Percentiles rank a stretch among this genome's conserved stretches.
phyloP scores from a whole-genome alignment of 257 asterid genomes.

The Leonotis leonurus region DNA sequence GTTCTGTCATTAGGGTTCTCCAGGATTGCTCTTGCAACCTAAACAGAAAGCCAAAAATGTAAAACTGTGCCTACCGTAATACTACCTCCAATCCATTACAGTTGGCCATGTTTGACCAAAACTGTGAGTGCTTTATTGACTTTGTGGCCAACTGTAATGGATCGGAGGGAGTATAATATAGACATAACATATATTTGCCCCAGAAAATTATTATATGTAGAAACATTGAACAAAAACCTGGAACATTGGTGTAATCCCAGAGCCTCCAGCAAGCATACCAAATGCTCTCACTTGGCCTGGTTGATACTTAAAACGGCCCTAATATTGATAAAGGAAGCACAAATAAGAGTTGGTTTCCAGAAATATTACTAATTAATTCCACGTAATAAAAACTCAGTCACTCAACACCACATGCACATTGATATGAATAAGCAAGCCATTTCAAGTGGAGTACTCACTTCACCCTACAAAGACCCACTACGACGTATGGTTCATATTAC shows the following conservation, averaged over 20 bases:
- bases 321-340: not conserved
- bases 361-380: not conserved
- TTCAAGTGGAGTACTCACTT: not conserved
- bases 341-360: conserved; percentile 1
- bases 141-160: no score
- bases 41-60: conserved; percentile 10
- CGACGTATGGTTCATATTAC: not conserved
- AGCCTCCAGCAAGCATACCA: conserved; percentile 72
- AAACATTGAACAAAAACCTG: conserved; percentile 32
- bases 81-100: no score
- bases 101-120: no score
- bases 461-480: not conserved
- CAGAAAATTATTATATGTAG: not conserved
- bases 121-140: no score
- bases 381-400: not conserved
- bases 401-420: not conserved
- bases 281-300: conserved; percentile 62
- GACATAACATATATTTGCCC: not conserved
- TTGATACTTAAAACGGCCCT: conserved; percentile 64
- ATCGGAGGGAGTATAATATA: no score
- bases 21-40: conserved; percentile 90
- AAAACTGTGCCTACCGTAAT: no score
- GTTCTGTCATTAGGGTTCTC: conserved; percentile 76
- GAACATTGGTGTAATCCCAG: conserved; percentile 70
- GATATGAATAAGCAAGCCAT: no score